A percentile compares a stretch with the other conserved stretches of the same genome.
Conservation (phyloP, 495 filamentous ascomycete genomes). For the Daldinia vernicosa region DNA sequence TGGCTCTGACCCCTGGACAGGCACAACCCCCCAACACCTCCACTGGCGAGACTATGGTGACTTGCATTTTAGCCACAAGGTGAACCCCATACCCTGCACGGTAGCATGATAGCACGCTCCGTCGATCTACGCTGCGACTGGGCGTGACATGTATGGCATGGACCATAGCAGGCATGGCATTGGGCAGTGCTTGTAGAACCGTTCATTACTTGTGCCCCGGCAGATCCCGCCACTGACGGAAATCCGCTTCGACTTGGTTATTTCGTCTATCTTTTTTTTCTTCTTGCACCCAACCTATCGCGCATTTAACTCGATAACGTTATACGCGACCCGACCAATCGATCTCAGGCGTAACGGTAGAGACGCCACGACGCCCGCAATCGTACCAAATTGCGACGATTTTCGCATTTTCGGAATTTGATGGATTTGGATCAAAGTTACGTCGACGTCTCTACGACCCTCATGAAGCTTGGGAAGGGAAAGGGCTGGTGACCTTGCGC, state of each 20-base stretch:
- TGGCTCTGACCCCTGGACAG: constrained; percentile 36
- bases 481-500: constrained; percentile 45
- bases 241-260: constrained; percentile 32
- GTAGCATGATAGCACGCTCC: constrained; percentile 39
- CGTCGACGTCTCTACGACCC: constrained; percentile 28
- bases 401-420: constrained; percentile 30
- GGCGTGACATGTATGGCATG: constrained; percentile 33
- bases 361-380: constrained; percentile 23
- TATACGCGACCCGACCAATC: constrained; percentile 17
- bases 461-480: constrained; percentile 45
- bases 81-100: constrained; percentile 25
- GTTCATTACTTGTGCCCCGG: constrained; percentile 36
- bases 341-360: constrained; percentile 27
- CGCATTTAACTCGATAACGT: constrained; percentile 21
- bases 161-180: constrained; percentile 34
- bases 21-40: constrained; percentile 21
- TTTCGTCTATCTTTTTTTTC: constrained; percentile 28
- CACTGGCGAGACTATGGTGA: constrained; percentile 37
- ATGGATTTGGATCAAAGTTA: constrained; percentile 37
- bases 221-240: constrained; percentile 39
- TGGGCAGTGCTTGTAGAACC: constrained; percentile 30
- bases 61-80: constrained; percentile 45
- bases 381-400: constrained; percentile 16
- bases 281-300: constrained; percentile 24
- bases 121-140: constrained; percentile 38